Percentiles rank a stretch among this genome's conserved stretches.
Evolutionary conservation across 306 rosid genomes (phyloP).

Genomic region (Begonia peltatifolia): DNA sequence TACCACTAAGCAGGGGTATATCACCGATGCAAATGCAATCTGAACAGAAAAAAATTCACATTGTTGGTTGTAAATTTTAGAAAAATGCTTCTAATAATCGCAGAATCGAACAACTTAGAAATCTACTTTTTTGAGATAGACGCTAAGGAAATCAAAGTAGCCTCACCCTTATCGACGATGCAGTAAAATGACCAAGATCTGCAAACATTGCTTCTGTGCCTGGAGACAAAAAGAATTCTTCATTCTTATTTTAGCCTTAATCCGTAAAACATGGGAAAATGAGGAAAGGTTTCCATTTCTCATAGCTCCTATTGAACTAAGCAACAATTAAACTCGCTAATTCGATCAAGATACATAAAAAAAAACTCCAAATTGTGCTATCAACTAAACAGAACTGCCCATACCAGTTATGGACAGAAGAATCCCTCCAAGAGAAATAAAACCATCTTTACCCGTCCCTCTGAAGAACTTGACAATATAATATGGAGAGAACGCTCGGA

Average conservation of each 20-base stretch:
- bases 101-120: no score
- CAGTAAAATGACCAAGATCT: conserved; percentile 90
- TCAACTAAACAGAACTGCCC: conserved; percentile 14
- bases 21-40: conserved; percentile 62
- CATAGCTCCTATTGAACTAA: no score
- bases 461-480: conserved; percentile 52
- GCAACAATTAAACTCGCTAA: no score
- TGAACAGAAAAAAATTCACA: conserved; percentile 21
- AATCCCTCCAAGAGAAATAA: conserved; percentile 83
- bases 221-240: conserved; percentile 6
- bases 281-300: no score
- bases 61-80: no score
- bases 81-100: no score
- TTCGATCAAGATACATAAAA: no score
- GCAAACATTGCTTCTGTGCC: conserved; percentile 95
- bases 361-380: conserved; percentile 1
- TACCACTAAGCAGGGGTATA: conserved; percentile 76
- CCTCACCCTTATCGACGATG: conserved; percentile 69
- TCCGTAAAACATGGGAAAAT: no score
- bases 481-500: conserved; percentile 53
- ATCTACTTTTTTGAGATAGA: no score
- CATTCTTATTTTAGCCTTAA: no score
- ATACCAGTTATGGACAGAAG: conserved; percentile 80
- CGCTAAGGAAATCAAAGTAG: no score
- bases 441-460: conserved; percentile 66